These are phyloP conservation scores for Aureobasidium melanogenum DNA, from an alignment of 2,329 filamentous ascomycete species.

Conservation along the genomic window DNA sequence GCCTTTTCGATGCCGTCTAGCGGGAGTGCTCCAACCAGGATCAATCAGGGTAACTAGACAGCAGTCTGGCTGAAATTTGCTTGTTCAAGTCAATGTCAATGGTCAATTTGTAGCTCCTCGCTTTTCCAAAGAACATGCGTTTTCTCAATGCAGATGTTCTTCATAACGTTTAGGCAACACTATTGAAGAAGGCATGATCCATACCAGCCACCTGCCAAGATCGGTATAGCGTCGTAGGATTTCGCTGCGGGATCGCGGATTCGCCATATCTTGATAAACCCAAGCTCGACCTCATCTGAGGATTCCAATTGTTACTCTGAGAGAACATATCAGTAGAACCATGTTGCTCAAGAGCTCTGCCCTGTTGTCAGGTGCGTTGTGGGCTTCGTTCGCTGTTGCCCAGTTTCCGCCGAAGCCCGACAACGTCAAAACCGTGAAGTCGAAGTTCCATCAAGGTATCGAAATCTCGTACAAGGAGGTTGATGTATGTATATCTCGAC, in stretches of 20 bases:
- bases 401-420: conserved; percentile 34
- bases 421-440: conserved; percentile 33
- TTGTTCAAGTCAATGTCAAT: too few species aligned
- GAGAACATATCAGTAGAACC: too few species aligned
- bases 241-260: not conserved
- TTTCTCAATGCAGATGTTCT: not conserved
- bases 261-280: not conserved
- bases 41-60: too few species aligned
- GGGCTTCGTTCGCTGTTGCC: conserved; percentile 13
- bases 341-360: not conserved
- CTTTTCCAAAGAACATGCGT: not conserved
- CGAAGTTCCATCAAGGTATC: conserved; percentile 34
- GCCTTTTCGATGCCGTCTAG: too few species aligned
- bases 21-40: too few species aligned
- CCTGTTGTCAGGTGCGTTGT: not conserved
- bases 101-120: too few species aligned
- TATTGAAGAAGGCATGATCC: not conserved
- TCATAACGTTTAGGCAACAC: not conserved
- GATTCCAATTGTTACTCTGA: not conserved
- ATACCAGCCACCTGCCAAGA: conserved; percentile 1
- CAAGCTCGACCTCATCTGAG: not conserved
- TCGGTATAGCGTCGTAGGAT: conserved; percentile 7
- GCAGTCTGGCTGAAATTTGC: too few species aligned
- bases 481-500: not conserved
- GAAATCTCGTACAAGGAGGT: conserved; percentile 41